Evolutionary conservation across 1,139 yeast genomes (phyloP), one percentile per base, ranked within the genome.

Genomic region (Zygosaccharomyces pseudobailii): DNA sequence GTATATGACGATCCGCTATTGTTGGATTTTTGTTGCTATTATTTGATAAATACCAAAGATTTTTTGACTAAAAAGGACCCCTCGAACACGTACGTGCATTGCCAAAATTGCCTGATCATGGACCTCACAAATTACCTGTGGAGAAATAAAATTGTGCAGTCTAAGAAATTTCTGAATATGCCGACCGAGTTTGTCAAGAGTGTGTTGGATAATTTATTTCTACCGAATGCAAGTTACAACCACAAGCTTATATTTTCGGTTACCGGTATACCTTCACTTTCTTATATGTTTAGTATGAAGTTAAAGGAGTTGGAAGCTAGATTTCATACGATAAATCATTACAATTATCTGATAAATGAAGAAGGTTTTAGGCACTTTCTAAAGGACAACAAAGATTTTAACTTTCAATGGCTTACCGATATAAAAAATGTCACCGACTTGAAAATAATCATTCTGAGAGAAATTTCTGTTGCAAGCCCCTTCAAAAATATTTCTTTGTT

Each of bases 111-210:
- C 0, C 77, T 74, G 49, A 76, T 82, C 6, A 72, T 80, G 71
- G 89, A 84, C 58, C 57, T 78, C 6, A 73, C 85, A 43, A 83
- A 83, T 50, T 70, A 77, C 28, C 51, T 81, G 0, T 84, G 90
- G 90, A 69, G 86, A 54, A 81, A 81, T 52, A 75, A 72, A 57
- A 72, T 75, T 0, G 61, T 60, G 31, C 55, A 64, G 7, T 65
- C 64, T 20, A 70, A 65, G 36, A 77, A 73, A 1, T 66, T 81
- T 50, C 67, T 71, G 30, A 61, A 58, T 3, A 46, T 68, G 10
- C 60, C 69, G 0, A 47, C 56, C 4, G 61, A 55, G 34, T 68
- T 81, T 32, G 69, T 72, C 19, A 67, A 71, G 1, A 55, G 59
- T 1, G 68, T 78, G 28, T 55, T 73, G 2, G 57, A 65, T 10